Percentiles rank a stretch among this genome's conserved stretches.
phyloP scores from a whole-genome alignment of 1,139 yeast species.

The Sugiyamaella grinbergsii region DNA sequence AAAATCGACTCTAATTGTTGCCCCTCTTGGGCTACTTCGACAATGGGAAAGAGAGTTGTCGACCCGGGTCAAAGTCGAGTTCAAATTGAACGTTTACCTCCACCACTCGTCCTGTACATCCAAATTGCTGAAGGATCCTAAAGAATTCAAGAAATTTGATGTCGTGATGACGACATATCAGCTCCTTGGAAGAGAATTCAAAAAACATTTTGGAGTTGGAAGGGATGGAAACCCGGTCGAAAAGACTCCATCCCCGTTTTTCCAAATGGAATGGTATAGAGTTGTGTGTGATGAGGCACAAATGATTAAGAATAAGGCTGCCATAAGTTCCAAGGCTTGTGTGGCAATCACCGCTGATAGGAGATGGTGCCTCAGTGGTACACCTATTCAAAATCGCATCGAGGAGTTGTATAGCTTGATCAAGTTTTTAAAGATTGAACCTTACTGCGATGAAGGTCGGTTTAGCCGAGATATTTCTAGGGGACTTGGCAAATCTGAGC shows the following conservation, averaged over 20 bases:
- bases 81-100: slow-evolving; percentile 53
- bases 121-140: slow-evolving; percentile 46
- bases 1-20: slow-evolving; percentile 65
- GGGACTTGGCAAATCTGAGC: slow-evolving; percentile 52
- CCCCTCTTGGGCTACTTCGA: slow-evolving; percentile 65
- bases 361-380: slow-evolving; percentile 87
- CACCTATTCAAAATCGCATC: slow-evolving; percentile 88
- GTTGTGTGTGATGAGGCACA: slow-evolving; percentile 92
- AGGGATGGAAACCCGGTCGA: slow-evolving; percentile 31
- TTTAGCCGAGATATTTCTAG: slow-evolving; percentile 62
- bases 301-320: slow-evolving; percentile 70
- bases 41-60: slow-evolving; percentile 73
- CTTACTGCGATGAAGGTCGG: slow-evolving; percentile 49
- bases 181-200: slow-evolving; percentile 56
- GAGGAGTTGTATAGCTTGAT: slow-evolving; percentile 79
- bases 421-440: slow-evolving; percentile 66
- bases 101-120: slow-evolving; percentile 57
- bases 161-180: slow-evolving; percentile 79
- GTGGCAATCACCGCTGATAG: slow-evolving; percentile 55
- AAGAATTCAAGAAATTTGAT: slow-evolving; percentile 59
- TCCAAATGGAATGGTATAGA: slow-evolving; percentile 58
- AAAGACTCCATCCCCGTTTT: slow-evolving; percentile 63
- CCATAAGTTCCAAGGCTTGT: slow-evolving; percentile 70
- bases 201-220: slow-evolving; percentile 37
- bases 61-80: slow-evolving; percentile 54